Evolutionary conservation across 306 rosid genomes (phyloP).

Genomic region (Corylus heterophylla): DNA sequence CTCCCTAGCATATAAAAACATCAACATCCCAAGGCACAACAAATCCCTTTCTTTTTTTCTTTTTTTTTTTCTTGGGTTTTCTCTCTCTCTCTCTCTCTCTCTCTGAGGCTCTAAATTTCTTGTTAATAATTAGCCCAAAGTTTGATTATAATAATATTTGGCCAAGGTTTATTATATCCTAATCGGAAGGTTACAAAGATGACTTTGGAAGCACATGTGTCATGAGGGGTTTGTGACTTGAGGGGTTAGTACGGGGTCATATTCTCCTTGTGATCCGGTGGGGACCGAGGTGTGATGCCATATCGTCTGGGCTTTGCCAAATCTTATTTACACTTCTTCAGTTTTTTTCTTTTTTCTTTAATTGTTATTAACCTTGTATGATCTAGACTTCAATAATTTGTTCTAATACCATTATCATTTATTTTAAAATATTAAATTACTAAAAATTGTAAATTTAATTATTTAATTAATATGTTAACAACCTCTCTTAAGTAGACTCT

Average conservation of each 20-base stretch:
- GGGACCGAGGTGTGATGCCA: slow-evolving; percentile 18
- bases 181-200: slow-evolving; percentile 17
- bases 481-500: background rate
- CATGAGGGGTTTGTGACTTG: slow-evolving; percentile 19
- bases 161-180: too few relatives aligned
- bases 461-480: too few relatives aligned
- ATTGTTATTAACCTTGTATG: too few relatives aligned
- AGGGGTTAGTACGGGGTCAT: slow-evolving; percentile 34
- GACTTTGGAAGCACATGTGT: slow-evolving; percentile 13
- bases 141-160: background rate
- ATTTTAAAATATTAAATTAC: too few relatives aligned
- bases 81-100: background rate
- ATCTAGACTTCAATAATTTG: background rate
- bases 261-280: slow-evolving; percentile 15
- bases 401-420: too few relatives aligned
- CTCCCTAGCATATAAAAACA: background rate
- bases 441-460: too few relatives aligned
- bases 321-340: background rate
- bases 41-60: background rate
- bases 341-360: too few relatives aligned
- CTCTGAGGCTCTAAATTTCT: background rate
- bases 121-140: background rate
- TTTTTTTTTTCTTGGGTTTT: background rate
- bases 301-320: background rate
- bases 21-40: background rate